Conservation (phyloP, 345 rosid species). For the Cardiospermum halicacabum region DNA sequence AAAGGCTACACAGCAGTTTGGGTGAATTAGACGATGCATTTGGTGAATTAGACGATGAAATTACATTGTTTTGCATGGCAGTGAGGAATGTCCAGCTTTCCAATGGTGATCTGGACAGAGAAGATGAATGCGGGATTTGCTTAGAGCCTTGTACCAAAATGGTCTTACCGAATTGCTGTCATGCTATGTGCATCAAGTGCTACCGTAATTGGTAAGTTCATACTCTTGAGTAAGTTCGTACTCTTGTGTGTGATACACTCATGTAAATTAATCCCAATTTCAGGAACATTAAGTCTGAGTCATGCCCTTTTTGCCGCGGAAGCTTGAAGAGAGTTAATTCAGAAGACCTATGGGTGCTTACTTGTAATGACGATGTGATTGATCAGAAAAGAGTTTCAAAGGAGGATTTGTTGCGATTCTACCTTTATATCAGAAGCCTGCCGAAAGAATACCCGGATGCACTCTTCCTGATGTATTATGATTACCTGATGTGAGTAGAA, state of each 20-base stretch:
- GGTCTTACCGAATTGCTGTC: slow-evolving; percentile 91
- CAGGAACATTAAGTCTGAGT: slow-evolving; percentile 91
- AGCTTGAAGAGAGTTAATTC: slow-evolving; percentile 90
- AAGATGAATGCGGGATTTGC: slow-evolving; percentile 97
- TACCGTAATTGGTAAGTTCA: slow-evolving; percentile 75
- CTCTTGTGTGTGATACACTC: neutral
- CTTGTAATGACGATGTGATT: slow-evolving; percentile 75
- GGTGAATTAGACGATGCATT: slow-evolving; percentile 35
- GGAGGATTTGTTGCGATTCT: slow-evolving; percentile 73
- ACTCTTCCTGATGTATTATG: slow-evolving; percentile 76
- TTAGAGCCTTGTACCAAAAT: slow-evolving; percentile 92
- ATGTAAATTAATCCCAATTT: slow-evolving; percentile 15
- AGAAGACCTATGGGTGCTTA: slow-evolving; percentile 95
- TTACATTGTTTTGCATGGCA: too few relatives aligned
- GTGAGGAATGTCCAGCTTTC: slow-evolving; percentile 37
- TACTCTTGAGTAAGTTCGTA: neutral
- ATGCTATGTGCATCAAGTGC: slow-evolving; percentile 97
- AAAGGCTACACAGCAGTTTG: slow-evolving; percentile 53
- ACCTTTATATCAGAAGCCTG: slow-evolving; percentile 67
- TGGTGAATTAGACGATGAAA: slow-evolving; percentile 27
- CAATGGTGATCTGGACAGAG: slow-evolving; percentile 66
- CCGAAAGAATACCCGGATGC: slow-evolving; percentile 84
- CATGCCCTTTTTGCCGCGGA: slow-evolving; percentile 97
- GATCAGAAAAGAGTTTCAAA: slow-evolving; percentile 60
- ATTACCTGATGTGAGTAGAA: slow-evolving; percentile 62